Evolutionary conservation across 148 eudicot genomes (phyloP).

Genomic region (Camellia sinensis): DNA sequence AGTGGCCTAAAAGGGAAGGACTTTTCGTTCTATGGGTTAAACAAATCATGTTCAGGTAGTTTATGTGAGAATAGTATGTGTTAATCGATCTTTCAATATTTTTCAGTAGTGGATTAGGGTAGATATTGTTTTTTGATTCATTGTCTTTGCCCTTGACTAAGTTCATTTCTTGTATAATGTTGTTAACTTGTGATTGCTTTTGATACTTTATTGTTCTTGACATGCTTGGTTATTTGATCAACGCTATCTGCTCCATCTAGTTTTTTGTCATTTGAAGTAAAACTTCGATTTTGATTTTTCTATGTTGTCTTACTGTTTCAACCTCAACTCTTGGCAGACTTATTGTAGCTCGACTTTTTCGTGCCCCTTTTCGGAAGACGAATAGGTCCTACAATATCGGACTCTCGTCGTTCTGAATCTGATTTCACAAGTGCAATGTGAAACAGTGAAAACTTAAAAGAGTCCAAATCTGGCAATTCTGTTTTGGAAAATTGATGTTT

Average conservation of each 20-base stretch:
- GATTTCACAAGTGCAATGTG: no score
- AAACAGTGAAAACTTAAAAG: no score
- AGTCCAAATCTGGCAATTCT: no score
- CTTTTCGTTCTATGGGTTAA: background rate
- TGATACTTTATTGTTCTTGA: background rate
- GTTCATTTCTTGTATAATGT: background rate
- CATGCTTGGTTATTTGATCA: background rate
- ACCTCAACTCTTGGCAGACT: slow-evolving; percentile 44
- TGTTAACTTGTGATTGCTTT: no score
- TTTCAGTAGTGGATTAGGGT: background rate
- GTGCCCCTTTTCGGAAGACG: no score
- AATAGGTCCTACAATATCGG: no score
- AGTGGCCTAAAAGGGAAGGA: background rate
- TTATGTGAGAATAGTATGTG: no score
- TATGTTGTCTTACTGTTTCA: slow-evolving; percentile 14
- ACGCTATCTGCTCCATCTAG: background rate
- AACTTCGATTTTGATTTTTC: no score
- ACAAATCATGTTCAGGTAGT: background rate
- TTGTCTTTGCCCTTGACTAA: background rate
- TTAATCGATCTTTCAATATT: no score
- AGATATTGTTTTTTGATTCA: background rate
- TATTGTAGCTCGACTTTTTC: no score
- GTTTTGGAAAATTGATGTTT: no score
- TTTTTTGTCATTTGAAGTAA: background rate
- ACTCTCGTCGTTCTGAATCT: no score